Percentiles rank a stretch among this genome's conserved stretches.
These are phyloP conservation scores for Ceriops zippeliana DNA, from an alignment of 345 rosid genomes.

Conservation along the genomic window DNA sequence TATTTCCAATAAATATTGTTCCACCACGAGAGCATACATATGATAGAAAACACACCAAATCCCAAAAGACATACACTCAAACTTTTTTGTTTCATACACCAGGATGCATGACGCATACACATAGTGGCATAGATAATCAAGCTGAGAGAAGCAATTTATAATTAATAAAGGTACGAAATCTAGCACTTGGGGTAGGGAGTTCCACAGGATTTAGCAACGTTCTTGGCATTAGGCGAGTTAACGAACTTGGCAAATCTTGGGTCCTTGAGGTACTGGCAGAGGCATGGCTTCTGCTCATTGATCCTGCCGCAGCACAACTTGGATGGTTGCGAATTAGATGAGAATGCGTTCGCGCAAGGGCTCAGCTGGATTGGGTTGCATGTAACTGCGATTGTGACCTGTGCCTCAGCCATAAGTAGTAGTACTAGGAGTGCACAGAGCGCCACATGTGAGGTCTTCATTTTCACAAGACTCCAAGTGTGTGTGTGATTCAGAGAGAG, in stretches of 20 bases:
- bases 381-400: constrained; percentile 56
- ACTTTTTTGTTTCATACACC: background rate
- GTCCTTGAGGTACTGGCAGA: constrained; percentile 76
- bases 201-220: constrained; percentile 75
- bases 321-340: constrained; percentile 64
- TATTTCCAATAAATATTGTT: constrained; percentile 15
- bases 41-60: constrained; percentile 13
- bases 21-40: constrained; percentile 5
- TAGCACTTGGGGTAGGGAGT: constrained; percentile 88
- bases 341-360: constrained; percentile 74
- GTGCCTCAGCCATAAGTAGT: constrained; percentile 39
- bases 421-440: constrained; percentile 41
- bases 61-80: background rate
- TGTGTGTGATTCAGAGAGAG: background rate
- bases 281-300: constrained; percentile 83
- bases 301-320: constrained; percentile 68
- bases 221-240: constrained; percentile 83
- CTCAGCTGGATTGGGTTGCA: constrained; percentile 79
- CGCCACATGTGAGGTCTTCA: constrained; percentile 44
- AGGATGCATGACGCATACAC: background rate
- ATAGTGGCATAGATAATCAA: background rate
- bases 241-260: constrained; percentile 65
- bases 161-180: background rate
- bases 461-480: constrained; percentile 11
- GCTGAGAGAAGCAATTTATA: background rate